A percentile compares a stretch with the other conserved stretches of the same genome.
Conservation (phyloP, 2,329 filamentous ascomycete species). For the Zymoseptoria pseudotritici region DNA sequence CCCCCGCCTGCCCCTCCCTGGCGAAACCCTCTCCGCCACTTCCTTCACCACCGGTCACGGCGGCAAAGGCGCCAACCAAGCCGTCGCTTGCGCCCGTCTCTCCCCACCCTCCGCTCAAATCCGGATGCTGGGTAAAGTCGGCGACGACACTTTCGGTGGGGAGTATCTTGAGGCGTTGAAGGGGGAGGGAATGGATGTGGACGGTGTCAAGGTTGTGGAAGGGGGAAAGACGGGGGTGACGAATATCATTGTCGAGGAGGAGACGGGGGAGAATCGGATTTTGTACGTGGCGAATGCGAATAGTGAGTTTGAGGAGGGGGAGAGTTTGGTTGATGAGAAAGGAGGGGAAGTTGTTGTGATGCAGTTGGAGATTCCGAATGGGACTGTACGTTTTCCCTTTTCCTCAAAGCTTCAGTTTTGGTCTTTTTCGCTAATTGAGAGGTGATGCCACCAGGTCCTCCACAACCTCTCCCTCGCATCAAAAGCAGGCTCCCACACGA, state of each 20-base stretch:
- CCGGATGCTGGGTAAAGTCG: constrained; percentile 44
- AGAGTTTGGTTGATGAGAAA: constrained; percentile 7
- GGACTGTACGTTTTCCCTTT: constrained; percentile 25
- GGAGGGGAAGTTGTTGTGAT: constrained; percentile 35
- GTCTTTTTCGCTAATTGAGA: constrained; percentile 1
- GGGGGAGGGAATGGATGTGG: constrained; percentile 38
- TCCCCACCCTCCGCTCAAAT: constrained; percentile 32
- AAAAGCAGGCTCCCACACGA: constrained; percentile 41
- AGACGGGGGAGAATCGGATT: constrained; percentile 42
- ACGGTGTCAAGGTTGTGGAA: constrained; percentile 31
- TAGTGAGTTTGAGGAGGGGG: constrained; percentile 28
- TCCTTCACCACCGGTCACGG: constrained; percentile 75
- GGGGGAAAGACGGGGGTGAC: constrained; percentile 43
- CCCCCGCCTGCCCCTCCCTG: constrained; percentile 70
- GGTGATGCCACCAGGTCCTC: constrained; percentile 20
- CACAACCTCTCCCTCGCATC: constrained; percentile 27
- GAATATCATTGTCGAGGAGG: constrained; percentile 43
- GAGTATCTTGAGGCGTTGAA: constrained; percentile 36
- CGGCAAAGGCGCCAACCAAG: constrained; percentile 95
- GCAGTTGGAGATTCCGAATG: constrained; percentile 41
- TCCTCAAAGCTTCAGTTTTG: not conserved
- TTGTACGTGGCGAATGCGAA: constrained; percentile 44
- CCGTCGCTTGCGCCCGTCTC: constrained; percentile 45
- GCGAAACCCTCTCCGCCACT: constrained; percentile 77
- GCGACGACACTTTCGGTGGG: constrained; percentile 37